phyloP scores from a whole-genome alignment of 140 eudicot species.

The Flaveria floridana region DNA sequence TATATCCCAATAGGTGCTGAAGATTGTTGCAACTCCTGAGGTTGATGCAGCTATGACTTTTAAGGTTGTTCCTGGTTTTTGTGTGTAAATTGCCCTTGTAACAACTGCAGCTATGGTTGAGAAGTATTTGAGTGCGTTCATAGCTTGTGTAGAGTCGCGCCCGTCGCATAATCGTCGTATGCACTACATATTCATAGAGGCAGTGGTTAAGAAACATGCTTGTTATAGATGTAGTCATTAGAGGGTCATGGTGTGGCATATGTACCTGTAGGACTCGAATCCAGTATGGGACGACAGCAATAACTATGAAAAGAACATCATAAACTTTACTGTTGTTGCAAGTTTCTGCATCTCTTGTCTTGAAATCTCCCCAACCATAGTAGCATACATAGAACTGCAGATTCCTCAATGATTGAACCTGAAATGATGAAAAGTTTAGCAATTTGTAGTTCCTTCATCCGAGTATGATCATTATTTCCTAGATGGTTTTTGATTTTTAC shows the following conservation, averaged over 20 bases:
- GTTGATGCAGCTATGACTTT: conserved; percentile 42
- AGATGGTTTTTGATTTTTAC: conserved; percentile 20
- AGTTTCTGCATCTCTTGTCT: conserved; percentile 36
- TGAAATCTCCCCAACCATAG: conserved; percentile 62
- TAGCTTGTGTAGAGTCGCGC: conserved; percentile 43
- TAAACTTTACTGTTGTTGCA: conserved; percentile 27
- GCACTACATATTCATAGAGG: conserved; percentile 41
- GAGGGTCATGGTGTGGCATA: not conserved
- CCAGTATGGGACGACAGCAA: conserved; percentile 71
- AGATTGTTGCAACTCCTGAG: conserved; percentile 59
- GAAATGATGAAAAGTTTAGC: conserved; percentile 12
- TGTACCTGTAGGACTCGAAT: conserved; percentile 59
- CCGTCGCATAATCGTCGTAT: conserved; percentile 52
- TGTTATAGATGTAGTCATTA: not conserved
- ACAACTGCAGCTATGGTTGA: conserved; percentile 64
- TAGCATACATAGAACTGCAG: conserved; percentile 64
- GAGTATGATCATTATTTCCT: not conserved
- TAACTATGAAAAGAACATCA: conserved; percentile 32
- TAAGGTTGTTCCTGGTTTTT: conserved; percentile 27
- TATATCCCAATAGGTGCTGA: conserved; percentile 71
- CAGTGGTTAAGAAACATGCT: not conserved
- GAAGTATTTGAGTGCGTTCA: conserved; percentile 58
- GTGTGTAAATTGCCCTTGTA: conserved; percentile 43
- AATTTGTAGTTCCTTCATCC: not conserved
- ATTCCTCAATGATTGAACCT: conserved; percentile 63